Conservation (phyloP, 2,329 filamentous ascomycete species). For the Gaeumannomyces tritici region DNA sequence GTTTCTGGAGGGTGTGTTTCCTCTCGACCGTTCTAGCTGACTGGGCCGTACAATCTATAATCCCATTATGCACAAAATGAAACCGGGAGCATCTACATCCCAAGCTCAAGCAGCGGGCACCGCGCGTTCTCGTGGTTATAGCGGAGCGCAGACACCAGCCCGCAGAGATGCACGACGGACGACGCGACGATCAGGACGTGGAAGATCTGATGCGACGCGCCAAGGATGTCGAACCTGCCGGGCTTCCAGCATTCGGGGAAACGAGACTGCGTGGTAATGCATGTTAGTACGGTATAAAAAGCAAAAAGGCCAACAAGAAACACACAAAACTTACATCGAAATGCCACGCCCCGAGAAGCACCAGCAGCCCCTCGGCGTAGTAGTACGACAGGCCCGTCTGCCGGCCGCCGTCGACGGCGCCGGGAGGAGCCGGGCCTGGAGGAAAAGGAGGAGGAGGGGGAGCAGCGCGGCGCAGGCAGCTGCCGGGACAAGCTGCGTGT, state of each 20-base stretch:
- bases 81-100: background rate
- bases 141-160: constrained; percentile 13
- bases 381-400: constrained; percentile 31
- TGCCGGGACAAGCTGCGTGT: constrained; percentile 30
- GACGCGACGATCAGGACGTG: constrained; percentile 33
- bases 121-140: constrained; percentile 10
- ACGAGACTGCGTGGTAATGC: constrained; percentile 19
- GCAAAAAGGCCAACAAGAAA: background rate
- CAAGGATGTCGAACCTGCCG: constrained; percentile 32
- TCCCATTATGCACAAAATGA: background rate
- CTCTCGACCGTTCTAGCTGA: no score
- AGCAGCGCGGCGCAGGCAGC: constrained; percentile 11
- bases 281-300: background rate
- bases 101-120: background rate
- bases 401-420: constrained; percentile 19
- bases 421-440: constrained; percentile 20
- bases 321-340: constrained; percentile 2
- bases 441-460: constrained; percentile 5
- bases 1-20: no score
- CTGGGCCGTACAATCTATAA: no score
- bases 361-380: constrained; percentile 25
- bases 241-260: constrained; percentile 32
- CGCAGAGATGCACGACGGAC: constrained; percentile 26
- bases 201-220: constrained; percentile 36
- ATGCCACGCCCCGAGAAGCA: constrained; percentile 22